Percentiles rank a stretch among this genome's conserved stretches.
These are phyloP conservation scores for Hypoxylon cercidicola DNA, from an alignment of 495 filamentous ascomycete species.

Conservation along the genomic window DNA sequence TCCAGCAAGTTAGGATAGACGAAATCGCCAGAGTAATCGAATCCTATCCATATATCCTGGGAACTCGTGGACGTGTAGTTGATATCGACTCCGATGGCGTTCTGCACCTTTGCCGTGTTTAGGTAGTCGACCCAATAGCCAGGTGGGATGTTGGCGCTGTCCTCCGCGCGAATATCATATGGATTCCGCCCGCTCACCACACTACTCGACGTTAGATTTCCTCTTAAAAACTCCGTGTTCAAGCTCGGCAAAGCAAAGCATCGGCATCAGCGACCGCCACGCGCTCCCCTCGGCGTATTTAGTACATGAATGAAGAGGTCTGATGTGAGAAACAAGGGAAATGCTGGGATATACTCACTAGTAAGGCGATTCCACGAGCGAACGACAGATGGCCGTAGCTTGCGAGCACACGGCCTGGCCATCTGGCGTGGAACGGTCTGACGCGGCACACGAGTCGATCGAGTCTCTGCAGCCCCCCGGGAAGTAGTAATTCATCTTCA, in stretches of 20 bases:
- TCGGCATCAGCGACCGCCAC: not conserved
- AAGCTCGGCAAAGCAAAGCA: too few relatives aligned
- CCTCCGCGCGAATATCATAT: constrained; percentile 63
- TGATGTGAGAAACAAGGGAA: not conserved
- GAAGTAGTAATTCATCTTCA: constrained; percentile 56
- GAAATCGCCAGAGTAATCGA: constrained; percentile 61
- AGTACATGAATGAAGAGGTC: too few relatives aligned
- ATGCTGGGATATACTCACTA: constrained; percentile 43
- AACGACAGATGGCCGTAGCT: constrained; percentile 57
- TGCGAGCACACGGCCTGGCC: constrained; percentile 53
- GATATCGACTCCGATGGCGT: constrained; percentile 61
- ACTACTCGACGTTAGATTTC: constrained; percentile 10
- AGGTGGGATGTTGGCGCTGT: constrained; percentile 61
- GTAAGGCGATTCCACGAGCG: constrained; percentile 57
- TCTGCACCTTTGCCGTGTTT: constrained; percentile 55
- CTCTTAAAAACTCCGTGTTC: not conserved
- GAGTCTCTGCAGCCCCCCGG: constrained; percentile 57
- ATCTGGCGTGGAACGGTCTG: constrained; percentile 49
- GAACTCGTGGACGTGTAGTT: constrained; percentile 58
- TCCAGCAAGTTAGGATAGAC: constrained; percentile 55
- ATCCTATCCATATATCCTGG: constrained; percentile 52
- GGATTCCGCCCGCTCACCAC: constrained; percentile 57
- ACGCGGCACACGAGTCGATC: constrained; percentile 52
- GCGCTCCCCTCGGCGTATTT: not conserved
- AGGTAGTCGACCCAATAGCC: constrained; percentile 58